A percentile compares a stretch with the other conserved stretches of the same genome.
Conservation (phyloP, 192 early-diverging fungal species). For the Anaeromyces robustus region DNA sequence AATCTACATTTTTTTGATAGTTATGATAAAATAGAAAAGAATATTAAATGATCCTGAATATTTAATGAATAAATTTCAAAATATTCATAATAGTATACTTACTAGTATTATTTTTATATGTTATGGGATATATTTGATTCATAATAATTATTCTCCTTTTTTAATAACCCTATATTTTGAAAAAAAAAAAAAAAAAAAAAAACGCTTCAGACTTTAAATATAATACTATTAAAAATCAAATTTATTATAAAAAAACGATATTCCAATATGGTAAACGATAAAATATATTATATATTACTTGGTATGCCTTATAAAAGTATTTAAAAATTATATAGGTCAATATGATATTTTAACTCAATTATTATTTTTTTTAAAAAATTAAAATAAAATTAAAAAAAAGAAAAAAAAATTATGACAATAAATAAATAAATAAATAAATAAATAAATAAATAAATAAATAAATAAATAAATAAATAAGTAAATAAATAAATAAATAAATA, state of each 20-base stretch:
- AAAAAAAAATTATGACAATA: no score
- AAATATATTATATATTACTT: not conserved
- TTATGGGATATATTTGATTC: not conserved
- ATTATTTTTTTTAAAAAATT: no score
- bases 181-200: no score
- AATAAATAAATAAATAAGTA: no score
- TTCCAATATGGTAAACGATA: not conserved
- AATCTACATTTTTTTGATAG: not conserved
- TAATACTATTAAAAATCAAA: not conserved
- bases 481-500: no score
- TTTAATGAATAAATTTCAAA: not conserved
- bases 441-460: no score
- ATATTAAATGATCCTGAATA: not conserved
- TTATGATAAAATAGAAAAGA: not conserved
- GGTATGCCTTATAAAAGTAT: not conserved
- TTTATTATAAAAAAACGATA: not conserved
- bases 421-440: no score
- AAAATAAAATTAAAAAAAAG: no score
- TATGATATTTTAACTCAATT: not conserved
- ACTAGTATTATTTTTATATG: not conserved
- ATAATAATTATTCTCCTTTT: no score
- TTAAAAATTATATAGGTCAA: not conserved
- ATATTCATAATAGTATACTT: not conserved
- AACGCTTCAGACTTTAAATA: no score
- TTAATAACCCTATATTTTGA: no score